Evolutionary conservation across 129 eudicot genomes (phyloP), one percentile per base, ranked within the genome.

Genomic region (Scalesia atractyloides): DNA sequence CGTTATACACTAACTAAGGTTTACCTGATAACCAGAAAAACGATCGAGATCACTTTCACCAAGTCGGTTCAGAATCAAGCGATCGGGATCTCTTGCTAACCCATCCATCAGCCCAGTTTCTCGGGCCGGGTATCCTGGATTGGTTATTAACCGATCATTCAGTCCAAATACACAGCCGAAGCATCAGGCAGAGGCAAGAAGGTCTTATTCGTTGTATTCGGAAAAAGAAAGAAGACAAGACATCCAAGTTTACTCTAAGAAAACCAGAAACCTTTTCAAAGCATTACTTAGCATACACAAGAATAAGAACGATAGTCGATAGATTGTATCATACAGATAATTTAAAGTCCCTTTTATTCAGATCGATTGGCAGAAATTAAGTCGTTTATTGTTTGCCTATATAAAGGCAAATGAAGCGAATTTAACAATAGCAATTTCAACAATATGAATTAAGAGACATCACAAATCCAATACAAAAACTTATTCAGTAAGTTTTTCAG

Each of bases 21-120:
- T 18, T 81, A 70, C 36, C 46, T 67, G 36, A 46, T 71, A 54
- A 78, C 57, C 80, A 87, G 95, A 82, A 72, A 87, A 80, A 79
- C 82, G 84, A 50, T 60, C 96, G 72, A 78, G 86, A 5, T 73
- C 96, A 44, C 72, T 68, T 69, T 89, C 96, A 59, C 96, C 95
- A 22, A 80, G 65, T 70, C 79, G 84, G 30, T 87, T 89, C 72
- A 66, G 81, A 73, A 82, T 92, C 67, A 81, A 68, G 84, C 90
- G 92, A 15, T 75, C 86, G 1, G 90, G 84, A 16, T 85, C 96
- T 3, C 62, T 73, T 65, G 75, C 79, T 16, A 82, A 54, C 17
- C 80, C 82, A 73, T 81, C 85, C 16, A 64, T 39, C 70, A 74
- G 83, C 73, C 86, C 89, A 2, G 77, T 78, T 37, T 33, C 57